Evolutionary conservation across 805 yeast genomes (phyloP).

Genomic region (Starmerella vitae): DNA sequence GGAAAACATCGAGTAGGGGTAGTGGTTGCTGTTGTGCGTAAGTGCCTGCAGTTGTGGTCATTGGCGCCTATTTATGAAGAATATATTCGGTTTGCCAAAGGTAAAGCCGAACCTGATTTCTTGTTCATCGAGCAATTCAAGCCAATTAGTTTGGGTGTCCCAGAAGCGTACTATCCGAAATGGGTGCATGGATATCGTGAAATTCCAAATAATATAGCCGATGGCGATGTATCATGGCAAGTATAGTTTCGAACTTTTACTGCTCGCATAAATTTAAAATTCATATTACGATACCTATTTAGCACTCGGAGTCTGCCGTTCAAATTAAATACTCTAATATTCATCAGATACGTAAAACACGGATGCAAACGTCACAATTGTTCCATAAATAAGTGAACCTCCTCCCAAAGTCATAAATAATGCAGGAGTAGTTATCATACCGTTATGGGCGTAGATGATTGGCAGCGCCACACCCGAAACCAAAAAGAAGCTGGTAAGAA

Average conservation of each 20-base stretch:
- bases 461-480: constrained; percentile 69
- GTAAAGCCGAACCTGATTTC: constrained; percentile 83
- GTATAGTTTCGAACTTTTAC: no score
- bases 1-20: constrained; percentile 97
- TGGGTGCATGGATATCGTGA: constrained; percentile 34
- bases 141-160: constrained; percentile 39
- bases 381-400: constrained; percentile 68
- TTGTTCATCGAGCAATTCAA: constrained; percentile 68
- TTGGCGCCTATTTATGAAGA: constrained; percentile 87
- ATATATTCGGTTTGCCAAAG: constrained; percentile 82
- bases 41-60: constrained; percentile 83
- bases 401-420: constrained; percentile 67
- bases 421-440: constrained; percentile 55
- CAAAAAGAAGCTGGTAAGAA: constrained; percentile 61
- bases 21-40: constrained; percentile 79
- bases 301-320: not conserved
- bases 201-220: not conserved
- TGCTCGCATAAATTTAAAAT: no score
- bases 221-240: not conserved
- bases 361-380: constrained; percentile 68
- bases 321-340: constrained; percentile 20
- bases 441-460: constrained; percentile 59
- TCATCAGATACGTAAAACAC: constrained; percentile 52
- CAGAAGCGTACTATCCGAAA: constrained; percentile 41
- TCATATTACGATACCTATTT: no score